These are phyloP conservation scores for Yarrowia sp. DNA, from an alignment of 805 yeast species.

Conservation along the genomic window DNA sequence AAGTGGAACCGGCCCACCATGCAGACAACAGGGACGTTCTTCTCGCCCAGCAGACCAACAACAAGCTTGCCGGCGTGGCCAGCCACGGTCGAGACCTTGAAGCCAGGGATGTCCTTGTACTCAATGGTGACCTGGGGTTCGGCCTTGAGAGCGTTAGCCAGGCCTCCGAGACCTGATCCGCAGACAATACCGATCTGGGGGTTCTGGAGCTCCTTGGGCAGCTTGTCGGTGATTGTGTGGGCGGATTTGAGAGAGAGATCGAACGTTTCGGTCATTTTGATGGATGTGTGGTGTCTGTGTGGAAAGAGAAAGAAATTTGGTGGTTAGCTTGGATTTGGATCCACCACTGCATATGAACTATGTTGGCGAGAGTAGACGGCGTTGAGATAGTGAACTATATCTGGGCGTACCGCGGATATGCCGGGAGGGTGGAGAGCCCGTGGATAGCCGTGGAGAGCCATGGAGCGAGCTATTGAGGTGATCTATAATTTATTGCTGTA, in stretches of 20 bases:
- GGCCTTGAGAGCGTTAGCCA: conserved; percentile 54
- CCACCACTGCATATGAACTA: background rate
- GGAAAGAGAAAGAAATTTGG: background rate
- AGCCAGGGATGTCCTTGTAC: conserved; percentile 75
- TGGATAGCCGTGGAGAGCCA: no score
- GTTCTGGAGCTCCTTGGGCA: conserved; percentile 31
- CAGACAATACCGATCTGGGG: conserved; percentile 81
- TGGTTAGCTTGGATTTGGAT: background rate
- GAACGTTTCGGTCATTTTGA: conserved; percentile 3
- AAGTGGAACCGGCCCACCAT: conserved; percentile 85
- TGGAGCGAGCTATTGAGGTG: no score
- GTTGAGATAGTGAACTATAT: conserved; percentile 6
- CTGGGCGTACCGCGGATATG: conserved; percentile 1
- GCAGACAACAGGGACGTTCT: conserved; percentile 75
- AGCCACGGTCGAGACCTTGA: conserved; percentile 74
- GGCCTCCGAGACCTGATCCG: conserved; percentile 93
- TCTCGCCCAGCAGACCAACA: conserved; percentile 70
- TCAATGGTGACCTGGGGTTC: conserved; percentile 48
- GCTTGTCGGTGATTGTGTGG: conserved; percentile 25
- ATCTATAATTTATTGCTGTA: no score
- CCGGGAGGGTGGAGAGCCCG: background rate
- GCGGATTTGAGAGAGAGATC: conserved; percentile 29
- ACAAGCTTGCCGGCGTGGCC: conserved; percentile 86
- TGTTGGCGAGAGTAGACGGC: conserved; percentile 10
- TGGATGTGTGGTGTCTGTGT: background rate